Conservation (phyloP, 148 eudicot species). For the Rhododendron kiyosumense region DNA sequence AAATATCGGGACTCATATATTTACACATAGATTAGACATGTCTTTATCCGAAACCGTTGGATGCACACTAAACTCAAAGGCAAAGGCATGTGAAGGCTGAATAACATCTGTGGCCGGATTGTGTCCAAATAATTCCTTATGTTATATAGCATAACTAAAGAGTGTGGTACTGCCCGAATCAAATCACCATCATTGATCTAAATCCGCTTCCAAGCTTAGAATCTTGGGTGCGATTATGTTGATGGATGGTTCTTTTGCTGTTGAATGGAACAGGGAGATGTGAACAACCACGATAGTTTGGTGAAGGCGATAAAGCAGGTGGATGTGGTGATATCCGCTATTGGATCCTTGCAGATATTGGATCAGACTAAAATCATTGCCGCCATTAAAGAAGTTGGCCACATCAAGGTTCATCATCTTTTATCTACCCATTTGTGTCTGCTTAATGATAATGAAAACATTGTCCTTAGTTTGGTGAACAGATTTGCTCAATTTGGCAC, state of each 20-base stretch:
- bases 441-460: background rate
- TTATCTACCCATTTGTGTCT: background rate
- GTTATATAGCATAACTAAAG: background rate
- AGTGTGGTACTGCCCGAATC: background rate
- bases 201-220: background rate
- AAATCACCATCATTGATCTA: too few species aligned
- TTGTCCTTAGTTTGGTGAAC: too few species aligned
- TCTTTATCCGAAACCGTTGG: background rate
- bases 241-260: background rate
- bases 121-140: background rate
- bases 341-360: slow-evolving; percentile 4
- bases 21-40: background rate
- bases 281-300: slow-evolving; percentile 24
- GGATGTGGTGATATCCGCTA: slow-evolving; percentile 27
- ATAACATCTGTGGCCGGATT: background rate
- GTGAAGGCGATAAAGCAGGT: slow-evolving; percentile 27
- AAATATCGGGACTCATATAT: too few species aligned
- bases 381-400: slow-evolving; percentile 26
- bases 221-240: background rate
- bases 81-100: background rate
- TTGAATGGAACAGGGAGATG: slow-evolving; percentile 21
- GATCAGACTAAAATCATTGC: slow-evolving; percentile 26
- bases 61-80: background rate
- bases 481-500: too few species aligned
- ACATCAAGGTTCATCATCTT: slow-evolving; percentile 15